These are phyloP conservation scores for Amborella trichopoda DNA, from an alignment of 164 flowering plant genomes.

Conservation along the genomic window DNA sequence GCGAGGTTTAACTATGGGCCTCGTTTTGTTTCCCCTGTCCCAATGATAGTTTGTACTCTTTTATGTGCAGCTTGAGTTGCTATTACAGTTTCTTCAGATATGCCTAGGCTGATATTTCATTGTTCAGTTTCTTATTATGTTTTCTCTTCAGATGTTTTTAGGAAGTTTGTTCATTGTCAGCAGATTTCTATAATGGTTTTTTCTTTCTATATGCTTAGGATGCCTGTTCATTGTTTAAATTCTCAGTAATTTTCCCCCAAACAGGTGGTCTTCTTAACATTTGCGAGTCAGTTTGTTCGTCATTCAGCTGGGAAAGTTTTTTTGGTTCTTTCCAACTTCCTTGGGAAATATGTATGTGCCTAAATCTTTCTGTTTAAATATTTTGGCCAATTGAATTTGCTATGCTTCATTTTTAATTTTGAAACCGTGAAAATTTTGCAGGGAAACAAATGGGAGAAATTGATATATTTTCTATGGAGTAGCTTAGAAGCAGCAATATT, in stretches of 20 bases:
- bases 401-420: not conserved
- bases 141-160: too few species aligned
- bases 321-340: slow-evolving; percentile 34
- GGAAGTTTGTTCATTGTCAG: too few species aligned
- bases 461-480: slow-evolving; percentile 28
- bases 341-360: slow-evolving; percentile 33
- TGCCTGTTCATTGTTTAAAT: too few species aligned
- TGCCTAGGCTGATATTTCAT: too few species aligned
- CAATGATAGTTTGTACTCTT: too few species aligned
- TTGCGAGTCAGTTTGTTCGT: slow-evolving; percentile 32
- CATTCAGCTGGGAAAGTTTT: slow-evolving; percentile 47
- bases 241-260: slow-evolving; percentile 5
- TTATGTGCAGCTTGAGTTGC: too few species aligned
- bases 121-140: too few species aligned
- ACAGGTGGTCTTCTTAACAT: slow-evolving; percentile 37
- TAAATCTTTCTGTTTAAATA: not conserved
- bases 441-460: slow-evolving; percentile 37
- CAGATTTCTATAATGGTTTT: too few species aligned
- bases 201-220: too few species aligned
- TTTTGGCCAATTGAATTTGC: not conserved
- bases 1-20: too few species aligned
- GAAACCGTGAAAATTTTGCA: slow-evolving; percentile 24
- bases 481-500: slow-evolving; percentile 29
- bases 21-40: too few species aligned
- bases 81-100: too few species aligned